Evolutionary conservation across 768 basidiomycete genomes (phyloP).

Genomic region (Xerocomus brunneocitrinus): DNA sequence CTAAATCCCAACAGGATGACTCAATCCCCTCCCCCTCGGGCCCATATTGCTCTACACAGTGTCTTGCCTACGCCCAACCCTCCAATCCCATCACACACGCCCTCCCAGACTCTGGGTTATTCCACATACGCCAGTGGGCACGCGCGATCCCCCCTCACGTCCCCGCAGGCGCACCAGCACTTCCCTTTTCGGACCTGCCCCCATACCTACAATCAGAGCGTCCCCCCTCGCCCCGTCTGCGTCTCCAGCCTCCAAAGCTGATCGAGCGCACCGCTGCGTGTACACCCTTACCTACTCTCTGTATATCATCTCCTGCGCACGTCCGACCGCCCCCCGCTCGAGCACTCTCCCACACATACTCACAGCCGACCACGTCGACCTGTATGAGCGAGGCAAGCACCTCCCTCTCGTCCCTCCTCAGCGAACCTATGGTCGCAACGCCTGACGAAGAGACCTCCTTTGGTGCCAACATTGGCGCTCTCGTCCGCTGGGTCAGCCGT

Average conservation of each 20-base stretch:
- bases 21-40: conserved; percentile 18
- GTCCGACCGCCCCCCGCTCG: conserved; percentile 25
- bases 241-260: conserved; percentile 30
- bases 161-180: conserved; percentile 28
- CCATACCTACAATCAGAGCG: conserved; percentile 5
- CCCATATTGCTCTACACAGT: conserved; percentile 55
- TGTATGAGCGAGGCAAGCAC: conserved; percentile 40
- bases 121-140: conserved; percentile 29
- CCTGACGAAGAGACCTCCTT: conserved; percentile 40
- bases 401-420: conserved; percentile 49
- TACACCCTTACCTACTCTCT: conserved; percentile 43
- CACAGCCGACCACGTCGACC: conserved; percentile 33
- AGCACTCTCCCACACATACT: conserved; percentile 33
- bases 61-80: conserved; percentile 35
- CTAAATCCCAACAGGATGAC: conserved; percentile 15
- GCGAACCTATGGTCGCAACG: conserved; percentile 37
- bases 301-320: conserved; percentile 41
- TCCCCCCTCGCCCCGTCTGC: conserved; percentile 20
- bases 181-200: conserved; percentile 25
- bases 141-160: conserved; percentile 29
- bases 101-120: background rate
- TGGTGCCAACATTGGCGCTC: conserved; percentile 43
- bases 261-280: conserved; percentile 31
- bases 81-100: conserved; percentile 21
- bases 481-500: conserved; percentile 29